Conservation (phyloP, 1,284 basidiomycete species). For the Golubevia sp. region DNA sequence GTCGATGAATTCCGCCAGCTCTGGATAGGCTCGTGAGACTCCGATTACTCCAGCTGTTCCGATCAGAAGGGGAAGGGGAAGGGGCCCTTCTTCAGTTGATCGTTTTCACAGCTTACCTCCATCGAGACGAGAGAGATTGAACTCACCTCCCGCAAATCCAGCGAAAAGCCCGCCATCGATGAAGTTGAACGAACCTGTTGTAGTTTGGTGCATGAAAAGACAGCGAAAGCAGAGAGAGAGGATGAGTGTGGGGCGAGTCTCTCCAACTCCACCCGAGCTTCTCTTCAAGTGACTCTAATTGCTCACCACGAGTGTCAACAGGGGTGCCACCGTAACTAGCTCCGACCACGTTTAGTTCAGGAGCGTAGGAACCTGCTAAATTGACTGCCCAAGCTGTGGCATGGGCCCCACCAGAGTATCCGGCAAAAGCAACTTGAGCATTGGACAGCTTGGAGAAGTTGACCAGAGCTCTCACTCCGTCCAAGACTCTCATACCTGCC, state of each 20-base stretch:
- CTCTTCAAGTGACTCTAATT: too few relatives aligned
- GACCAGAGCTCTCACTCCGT: constrained; percentile 30
- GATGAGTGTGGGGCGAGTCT: too few relatives aligned
- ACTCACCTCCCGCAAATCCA: constrained; percentile 38
- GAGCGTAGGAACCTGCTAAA: constrained; percentile 26
- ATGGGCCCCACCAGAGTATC: constrained; percentile 31
- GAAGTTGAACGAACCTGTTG: constrained; percentile 19
- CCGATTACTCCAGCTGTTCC: too few relatives aligned
- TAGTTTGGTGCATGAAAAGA: too few relatives aligned
- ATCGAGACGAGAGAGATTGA: constrained; percentile 4
- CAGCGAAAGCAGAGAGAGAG: too few relatives aligned
- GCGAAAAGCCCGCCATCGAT: constrained; percentile 29
- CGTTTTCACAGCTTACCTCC: too few relatives aligned
- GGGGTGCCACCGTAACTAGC: constrained; percentile 46
- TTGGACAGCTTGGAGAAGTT: neutral
- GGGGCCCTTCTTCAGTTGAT: too few relatives aligned
- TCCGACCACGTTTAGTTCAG: constrained; percentile 41
- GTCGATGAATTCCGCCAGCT: constrained; percentile 18
- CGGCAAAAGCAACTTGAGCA: too few relatives aligned
- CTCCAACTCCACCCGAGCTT: too few relatives aligned
- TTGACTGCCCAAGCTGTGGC: constrained; percentile 33
- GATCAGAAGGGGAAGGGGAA: too few relatives aligned
- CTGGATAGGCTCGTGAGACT: constrained; percentile 16
- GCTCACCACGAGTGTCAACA: constrained; percentile 26
- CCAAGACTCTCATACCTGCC: constrained; percentile 34